These are phyloP conservation scores for Eucommia ulmoides DNA, from an alignment of 257 asterid species.

Conservation along the genomic window DNA sequence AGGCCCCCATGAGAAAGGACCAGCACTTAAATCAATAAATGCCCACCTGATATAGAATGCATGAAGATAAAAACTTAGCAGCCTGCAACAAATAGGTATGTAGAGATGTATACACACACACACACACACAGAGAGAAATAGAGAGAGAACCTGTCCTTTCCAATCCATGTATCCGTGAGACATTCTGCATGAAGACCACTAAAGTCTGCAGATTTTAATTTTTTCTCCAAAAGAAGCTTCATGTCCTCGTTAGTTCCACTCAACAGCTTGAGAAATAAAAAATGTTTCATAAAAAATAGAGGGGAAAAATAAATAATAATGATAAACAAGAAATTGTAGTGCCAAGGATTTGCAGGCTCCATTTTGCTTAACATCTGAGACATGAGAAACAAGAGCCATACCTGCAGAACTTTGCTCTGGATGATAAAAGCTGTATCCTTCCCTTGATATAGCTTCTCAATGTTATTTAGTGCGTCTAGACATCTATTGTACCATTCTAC, in stretches of 20 bases:
- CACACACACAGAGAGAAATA: conserved; percentile 1
- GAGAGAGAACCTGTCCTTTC: conserved; percentile 53
- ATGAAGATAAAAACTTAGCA: too few species aligned
- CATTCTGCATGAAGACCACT: conserved; percentile 81
- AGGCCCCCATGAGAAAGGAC: conserved; percentile 99
- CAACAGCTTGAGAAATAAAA: conserved; percentile 37
- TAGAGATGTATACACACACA: neutral
- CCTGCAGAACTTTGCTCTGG: conserved; percentile 94
- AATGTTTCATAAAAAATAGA: too few species aligned
- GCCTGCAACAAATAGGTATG: too few species aligned
- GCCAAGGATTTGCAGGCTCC: too few species aligned
- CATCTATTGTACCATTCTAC: conserved; percentile 69
- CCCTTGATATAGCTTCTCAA: conserved; percentile 63
- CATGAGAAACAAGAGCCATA: conserved; percentile 18
- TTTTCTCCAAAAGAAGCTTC: conserved; percentile 54
- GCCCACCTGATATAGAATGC: conserved; percentile 73
- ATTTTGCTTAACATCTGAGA: too few species aligned
- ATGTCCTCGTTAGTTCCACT: conserved; percentile 64
- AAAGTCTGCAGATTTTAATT: conserved; percentile 70
- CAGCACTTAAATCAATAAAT: conserved; percentile 83
- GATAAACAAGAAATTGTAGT: too few species aligned
- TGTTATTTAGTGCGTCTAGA: conserved; percentile 56
- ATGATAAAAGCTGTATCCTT: conserved; percentile 57
- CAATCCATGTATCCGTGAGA: conserved; percentile 89
- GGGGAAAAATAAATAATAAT: too few species aligned